Evolutionary conservation across 2,329 filamentous ascomycete genomes (phyloP).

Genomic region (Phialocephala sp.): DNA sequence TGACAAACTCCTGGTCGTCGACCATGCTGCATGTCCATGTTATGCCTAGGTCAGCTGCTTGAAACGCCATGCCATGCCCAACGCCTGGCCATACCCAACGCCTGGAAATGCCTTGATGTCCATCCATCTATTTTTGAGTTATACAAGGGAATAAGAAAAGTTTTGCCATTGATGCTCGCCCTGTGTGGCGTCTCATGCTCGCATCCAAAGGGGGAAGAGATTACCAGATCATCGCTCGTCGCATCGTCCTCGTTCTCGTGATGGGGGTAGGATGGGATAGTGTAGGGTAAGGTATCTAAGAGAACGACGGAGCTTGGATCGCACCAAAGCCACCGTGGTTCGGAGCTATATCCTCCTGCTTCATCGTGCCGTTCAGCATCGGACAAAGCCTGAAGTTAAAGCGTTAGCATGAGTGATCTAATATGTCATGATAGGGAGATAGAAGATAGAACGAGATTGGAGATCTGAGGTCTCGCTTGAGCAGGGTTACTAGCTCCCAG

Average conservation of each 20-base stretch:
- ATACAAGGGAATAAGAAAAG: conserved; percentile 4
- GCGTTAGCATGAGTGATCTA: conserved; percentile 35
- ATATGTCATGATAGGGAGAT: conserved; percentile 16
- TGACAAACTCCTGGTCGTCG: background rate
- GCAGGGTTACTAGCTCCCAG: background rate
- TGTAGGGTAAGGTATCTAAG: conserved; percentile 1
- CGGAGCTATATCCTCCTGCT: conserved; percentile 59
- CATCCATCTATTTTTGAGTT: background rate
- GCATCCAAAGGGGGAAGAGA: background rate
- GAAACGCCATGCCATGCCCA: background rate
- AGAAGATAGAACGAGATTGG: conserved; percentile 2
- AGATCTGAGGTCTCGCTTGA: background rate
- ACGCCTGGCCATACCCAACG: conserved; percentile 2
- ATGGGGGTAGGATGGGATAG: background rate
- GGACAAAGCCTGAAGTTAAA: conserved; percentile 72
- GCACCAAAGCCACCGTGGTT: conserved; percentile 59
- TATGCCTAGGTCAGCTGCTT: too few species aligned
- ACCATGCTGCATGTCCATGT: background rate
- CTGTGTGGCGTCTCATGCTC: background rate
- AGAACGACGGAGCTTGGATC: conserved; percentile 16
- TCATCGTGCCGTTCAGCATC: conserved; percentile 83
- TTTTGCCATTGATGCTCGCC: background rate
- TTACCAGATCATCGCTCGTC: background rate
- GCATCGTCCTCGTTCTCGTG: background rate
- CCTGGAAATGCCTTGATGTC: conserved; percentile 4